Conservation (phyloP, 106 monocot genomes). For the Apostasia shenzhenica region DNA sequence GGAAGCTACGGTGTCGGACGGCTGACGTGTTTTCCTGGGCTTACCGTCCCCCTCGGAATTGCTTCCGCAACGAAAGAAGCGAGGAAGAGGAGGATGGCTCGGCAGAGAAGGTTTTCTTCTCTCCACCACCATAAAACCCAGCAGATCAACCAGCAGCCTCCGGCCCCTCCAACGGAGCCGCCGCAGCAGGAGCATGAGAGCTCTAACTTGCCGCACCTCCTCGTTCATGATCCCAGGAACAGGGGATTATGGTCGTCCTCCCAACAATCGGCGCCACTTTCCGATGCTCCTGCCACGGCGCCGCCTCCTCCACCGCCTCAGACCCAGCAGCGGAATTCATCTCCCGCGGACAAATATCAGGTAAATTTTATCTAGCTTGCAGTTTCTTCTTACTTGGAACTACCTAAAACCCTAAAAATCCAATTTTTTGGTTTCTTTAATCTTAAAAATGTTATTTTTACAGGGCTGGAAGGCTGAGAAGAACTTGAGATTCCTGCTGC, state of each 20-base stretch:
- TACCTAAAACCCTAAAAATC: too few relatives aligned
- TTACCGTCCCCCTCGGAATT: not conserved
- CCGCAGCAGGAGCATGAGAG: not conserved
- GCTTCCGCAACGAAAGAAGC: slow-evolving; percentile 79
- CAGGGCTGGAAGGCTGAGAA: slow-evolving; percentile 62
- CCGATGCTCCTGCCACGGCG: not conserved
- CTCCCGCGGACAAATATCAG: not conserved
- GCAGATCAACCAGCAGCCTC: not conserved
- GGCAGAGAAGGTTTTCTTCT: slow-evolving; percentile 59
- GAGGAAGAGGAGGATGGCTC: slow-evolving; percentile 90
- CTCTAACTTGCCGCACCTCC: too few relatives aligned
- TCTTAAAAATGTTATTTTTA: not conserved
- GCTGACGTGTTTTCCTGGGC: slow-evolving; percentile 14
- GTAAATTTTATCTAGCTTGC: not conserved
- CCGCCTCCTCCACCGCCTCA: not conserved
- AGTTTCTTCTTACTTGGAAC: too few relatives aligned
- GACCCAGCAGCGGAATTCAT: not conserved
- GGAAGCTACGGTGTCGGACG: slow-evolving; percentile 11
- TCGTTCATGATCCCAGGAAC: slow-evolving; percentile 3
- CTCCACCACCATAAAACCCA: slow-evolving; percentile 44
- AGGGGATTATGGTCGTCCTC: slow-evolving; percentile 27
- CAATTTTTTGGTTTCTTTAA: too few relatives aligned
- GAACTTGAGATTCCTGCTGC: slow-evolving; percentile 85
- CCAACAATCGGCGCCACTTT: slow-evolving; percentile 4
- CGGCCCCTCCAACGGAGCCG: not conserved